Evolutionary conservation across 169 alveolate species (phyloP), one percentile per base, ranked within the genome.

Genomic region (Eimeria mitis): DNA sequence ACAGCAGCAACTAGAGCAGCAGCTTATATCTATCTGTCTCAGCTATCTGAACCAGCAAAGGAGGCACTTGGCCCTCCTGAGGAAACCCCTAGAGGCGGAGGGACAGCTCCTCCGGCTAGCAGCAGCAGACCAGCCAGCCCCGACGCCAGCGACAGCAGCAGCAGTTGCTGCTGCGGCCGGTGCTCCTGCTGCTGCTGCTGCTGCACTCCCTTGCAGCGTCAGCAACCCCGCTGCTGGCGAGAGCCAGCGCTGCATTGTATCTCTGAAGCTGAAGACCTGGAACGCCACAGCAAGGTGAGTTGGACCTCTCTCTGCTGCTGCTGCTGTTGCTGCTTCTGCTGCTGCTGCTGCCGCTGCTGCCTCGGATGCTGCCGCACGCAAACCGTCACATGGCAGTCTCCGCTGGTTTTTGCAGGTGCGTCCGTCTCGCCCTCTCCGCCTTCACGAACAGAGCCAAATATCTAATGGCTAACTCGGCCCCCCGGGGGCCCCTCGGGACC

Each of bases 211-310:
- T n/a, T n/a, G 84, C 84, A 31, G 56, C 84, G 5, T 14, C 87
- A 42, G 87, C 87, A 37, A 34, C 21, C 37, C 14, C 23, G 52
- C 52, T 40, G 54, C 89, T 28, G 1, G 28, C 7, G 76, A 56
- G 31, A 42, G 56, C 76, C 90, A 83, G 75, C 75, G 75, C 54
- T 1, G 37, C 6, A 31, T 34, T 28, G 61, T 83, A 9, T 52
- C 68, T 34, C 2, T 42, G 75, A 49, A 56, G 90, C 52, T 83
- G 59, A 83, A 83, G 75, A 76, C 90, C 31, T 83, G 90, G 90
- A 83, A 83, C 40, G 90, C 90, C 1, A 68, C 90, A 1, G 90
- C 90, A 21, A 83, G 90, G 90, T 54, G 63, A 28, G 89, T 49
- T 31, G 40, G 73, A 28, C 25, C 68, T 6, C 16, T 16, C 25